Evolutionary conservation across 1,284 basidiomycete species (phyloP), one percentile per base, ranked within the genome.

Genomic region (Boletus semigastroideus): DNA sequence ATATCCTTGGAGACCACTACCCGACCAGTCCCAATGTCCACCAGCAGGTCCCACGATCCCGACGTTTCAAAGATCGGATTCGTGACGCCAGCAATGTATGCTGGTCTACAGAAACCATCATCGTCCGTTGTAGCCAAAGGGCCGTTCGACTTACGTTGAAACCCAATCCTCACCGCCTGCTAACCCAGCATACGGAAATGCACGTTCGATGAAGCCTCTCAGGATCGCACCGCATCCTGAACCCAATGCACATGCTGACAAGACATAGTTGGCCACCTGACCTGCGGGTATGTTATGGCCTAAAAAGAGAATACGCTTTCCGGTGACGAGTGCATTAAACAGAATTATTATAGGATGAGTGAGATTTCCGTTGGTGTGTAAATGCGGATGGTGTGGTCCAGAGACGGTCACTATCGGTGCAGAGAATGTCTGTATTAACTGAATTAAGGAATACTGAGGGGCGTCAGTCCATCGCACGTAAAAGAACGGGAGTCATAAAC

Each of bases 341-440:
- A 99, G 81, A 40, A 98, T 79, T 53, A 96, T 94, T 61, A 99
- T 86, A 0, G 95, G 94, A 64, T 94, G 93, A 0, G 96, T 98
- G 52, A 82, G 76, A n/a, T 82, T 75, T 46, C 96, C 96, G 60
- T 89, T 94, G 0, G 92, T 93, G 67, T 98, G 95, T 28, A 99
- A 75, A 67, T 98, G 93, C 1, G 94, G 90, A 66, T 97, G 94
- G 41, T 85, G 75, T 1, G 94, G 94, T 8, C 91, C 87, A 27
- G 80, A 76, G 44, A 92, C 77, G 11, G 73, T 78, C 27, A 83
- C 74, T 28, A 80, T 78, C 40, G 84, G 79, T 7, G 79, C 78
- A 4, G 91, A 91, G 69, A 98, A 98, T 3, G 88, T 89, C 65
- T 92, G 87, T 55, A 98, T 86, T 41, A 98, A 80, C 58, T 89